Conservation (phyloP, 2,329 filamentous ascomycete species). For the Aureobasidium musti region DNA sequence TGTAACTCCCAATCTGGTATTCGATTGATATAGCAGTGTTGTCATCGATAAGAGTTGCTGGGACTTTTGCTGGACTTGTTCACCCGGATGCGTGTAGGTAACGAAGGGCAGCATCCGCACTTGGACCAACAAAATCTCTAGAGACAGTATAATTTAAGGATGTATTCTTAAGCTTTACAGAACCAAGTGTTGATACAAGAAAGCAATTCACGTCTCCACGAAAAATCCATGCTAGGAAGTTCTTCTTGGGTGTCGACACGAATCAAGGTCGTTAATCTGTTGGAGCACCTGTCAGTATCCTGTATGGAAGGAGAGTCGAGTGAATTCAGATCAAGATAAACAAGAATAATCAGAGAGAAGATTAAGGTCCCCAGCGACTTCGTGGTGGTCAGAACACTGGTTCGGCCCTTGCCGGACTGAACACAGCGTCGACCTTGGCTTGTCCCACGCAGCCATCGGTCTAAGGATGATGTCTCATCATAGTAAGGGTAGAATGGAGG, state of each 20-base stretch:
- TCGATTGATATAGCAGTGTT: not conserved
- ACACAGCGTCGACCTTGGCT: slow-evolving; percentile 24
- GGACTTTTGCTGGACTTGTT: not conserved
- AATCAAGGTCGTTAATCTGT: not conserved
- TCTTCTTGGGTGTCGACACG: not conserved
- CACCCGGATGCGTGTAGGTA: too few relatives aligned
- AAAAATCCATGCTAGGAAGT: not conserved
- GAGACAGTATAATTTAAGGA: not conserved
- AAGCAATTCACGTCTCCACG: not conserved
- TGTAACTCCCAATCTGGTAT: not conserved
- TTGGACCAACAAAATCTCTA: not conserved
- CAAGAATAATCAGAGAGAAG: slow-evolving; percentile 34
- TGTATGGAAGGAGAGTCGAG: not conserved
- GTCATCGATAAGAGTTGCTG: not conserved
- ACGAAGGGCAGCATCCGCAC: not conserved
- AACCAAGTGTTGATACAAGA: too few relatives aligned
- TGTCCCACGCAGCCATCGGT: slow-evolving; percentile 37
- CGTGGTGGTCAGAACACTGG: slow-evolving; percentile 28
- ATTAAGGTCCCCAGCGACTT: slow-evolving; percentile 33
- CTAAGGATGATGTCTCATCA: slow-evolving; percentile 49
- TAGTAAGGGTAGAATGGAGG: not conserved
- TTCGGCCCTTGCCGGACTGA: slow-evolving; percentile 15
- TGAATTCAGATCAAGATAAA: not conserved
- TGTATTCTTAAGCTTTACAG: not conserved
- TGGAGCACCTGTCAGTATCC: not conserved